A percentile compares a stretch with the other conserved stretches of the same genome.
phyloP scores from a whole-genome alignment of 1,284 basidiomycete genomes.

The Leccinum pachyderme region DNA sequence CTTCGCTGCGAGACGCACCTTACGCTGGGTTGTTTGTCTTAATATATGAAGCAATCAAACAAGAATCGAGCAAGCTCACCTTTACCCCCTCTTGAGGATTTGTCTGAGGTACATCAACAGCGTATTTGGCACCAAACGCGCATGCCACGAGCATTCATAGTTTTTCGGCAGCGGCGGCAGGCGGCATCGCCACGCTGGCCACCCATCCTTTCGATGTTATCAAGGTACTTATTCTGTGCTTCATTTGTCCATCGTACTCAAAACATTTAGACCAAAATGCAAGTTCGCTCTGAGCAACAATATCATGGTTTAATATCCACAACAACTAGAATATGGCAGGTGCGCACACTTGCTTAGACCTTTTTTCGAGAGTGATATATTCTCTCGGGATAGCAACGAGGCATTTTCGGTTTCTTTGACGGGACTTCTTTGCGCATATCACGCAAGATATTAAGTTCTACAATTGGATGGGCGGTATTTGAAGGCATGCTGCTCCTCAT shows the following conservation, averaged over 20 bases:
- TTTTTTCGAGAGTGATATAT: background rate
- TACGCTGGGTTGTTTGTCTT: slow-evolving; percentile 94
- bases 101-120: slow-evolving; percentile 19
- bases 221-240: slow-evolving; percentile 52
- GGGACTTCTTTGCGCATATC: slow-evolving; percentile 81
- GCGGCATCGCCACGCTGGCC: slow-evolving; percentile 75
- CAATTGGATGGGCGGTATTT: slow-evolving; percentile 92
- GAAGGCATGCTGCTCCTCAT: slow-evolving; percentile 75
- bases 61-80: slow-evolving; percentile 53
- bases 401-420: slow-evolving; percentile 79
- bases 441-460: slow-evolving; percentile 86
- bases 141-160: slow-evolving; percentile 53
- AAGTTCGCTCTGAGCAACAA: slow-evolving; percentile 72
- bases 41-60: slow-evolving; percentile 86
- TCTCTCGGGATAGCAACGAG: slow-evolving; percentile 49
- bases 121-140: slow-evolving; percentile 36
- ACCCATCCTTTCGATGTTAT: slow-evolving; percentile 92
- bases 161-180: slow-evolving; percentile 70
- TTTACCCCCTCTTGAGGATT: background rate
- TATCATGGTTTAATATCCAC: slow-evolving; percentile 73
- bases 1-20: slow-evolving; percentile 91
- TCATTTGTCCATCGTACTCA: slow-evolving; percentile 12
- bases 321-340: slow-evolving; percentile 63
- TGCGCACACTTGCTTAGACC: slow-evolving; percentile 34
- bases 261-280: slow-evolving; percentile 69